Evolutionary conservation across 805 yeast genomes (phyloP), one percentile per base, ranked within the genome.

Genomic region (Metschnikowia cubensis): DNA sequence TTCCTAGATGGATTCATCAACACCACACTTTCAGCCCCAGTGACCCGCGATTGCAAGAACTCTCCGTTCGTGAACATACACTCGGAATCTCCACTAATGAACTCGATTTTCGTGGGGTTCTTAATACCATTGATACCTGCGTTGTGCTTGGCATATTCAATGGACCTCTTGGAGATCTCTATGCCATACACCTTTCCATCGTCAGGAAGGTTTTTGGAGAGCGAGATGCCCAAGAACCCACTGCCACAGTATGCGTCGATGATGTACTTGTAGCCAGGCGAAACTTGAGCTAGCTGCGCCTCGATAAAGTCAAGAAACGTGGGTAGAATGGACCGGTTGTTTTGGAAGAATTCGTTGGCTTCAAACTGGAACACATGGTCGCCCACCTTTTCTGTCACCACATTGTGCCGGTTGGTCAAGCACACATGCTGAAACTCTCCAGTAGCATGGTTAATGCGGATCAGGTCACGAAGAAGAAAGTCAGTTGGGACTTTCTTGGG

Each of bases 161-260:
- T 65, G 2, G 74, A 61, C 7, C 49, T 51, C 17, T 53, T 55
- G 2, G 74, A 65, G 6, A 74, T 57, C 51, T 75, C 79, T 20
- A 75, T 70, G 0, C 79, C 79, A 53, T 68, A 65, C 0, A 74
- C 66, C 48, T 71, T 68, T 0, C 73, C 74, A 8, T 57, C 59
- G 1, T 62, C 56, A 1, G 64, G 59, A 8, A 69, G 54, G 7
- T 52, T 58, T 11, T 64, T 57, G 0, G 72, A 60, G 29, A 73
- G 60, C 2, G 69, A 59, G 11, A 75, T 71, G 0, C 76, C 76
- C 52, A 75, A 69, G 52, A 75, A 70, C 3, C 79, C 79, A 6
- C 74, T 67, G 6, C 79, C 79, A 57, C 79, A 75, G 56, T 75
- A 75, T 2, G 77, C 65, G 50, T 75, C 79, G 6, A 75, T 61